Evolutionary conservation across 1,139 yeast genomes (phyloP).

Genomic region (Scheffersomyces titani): DNA sequence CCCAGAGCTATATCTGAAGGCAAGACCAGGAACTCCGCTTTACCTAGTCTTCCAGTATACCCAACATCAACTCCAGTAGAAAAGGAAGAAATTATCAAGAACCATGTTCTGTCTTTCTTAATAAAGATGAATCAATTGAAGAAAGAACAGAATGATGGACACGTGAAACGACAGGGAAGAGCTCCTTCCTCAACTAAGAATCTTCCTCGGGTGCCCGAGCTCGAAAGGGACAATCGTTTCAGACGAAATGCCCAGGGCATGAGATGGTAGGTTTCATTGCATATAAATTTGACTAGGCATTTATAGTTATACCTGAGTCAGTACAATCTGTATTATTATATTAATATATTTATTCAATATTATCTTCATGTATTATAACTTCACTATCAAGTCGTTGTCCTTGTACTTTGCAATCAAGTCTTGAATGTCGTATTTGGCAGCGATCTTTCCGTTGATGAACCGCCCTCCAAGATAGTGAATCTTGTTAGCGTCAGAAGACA

Average conservation of each 20-base stretch:
- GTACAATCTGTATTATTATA: background rate
- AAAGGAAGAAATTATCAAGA: background rate
- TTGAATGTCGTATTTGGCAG: constrained; percentile 69
- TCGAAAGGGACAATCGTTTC: constrained; percentile 2
- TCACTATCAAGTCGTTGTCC: constrained; percentile 41
- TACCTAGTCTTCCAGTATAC: background rate
- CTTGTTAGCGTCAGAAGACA: constrained; percentile 22
- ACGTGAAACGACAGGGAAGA: background rate
- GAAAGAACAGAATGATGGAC: background rate
- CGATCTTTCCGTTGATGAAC: constrained; percentile 67
- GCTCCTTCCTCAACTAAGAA: background rate
- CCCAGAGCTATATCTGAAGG: background rate
- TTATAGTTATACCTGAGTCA: too few relatives aligned
- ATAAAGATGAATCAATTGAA: background rate
- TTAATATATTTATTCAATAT: too few relatives aligned
- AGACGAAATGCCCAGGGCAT: background rate
- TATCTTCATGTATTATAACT: constrained; percentile 13
- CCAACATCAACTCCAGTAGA: background rate
- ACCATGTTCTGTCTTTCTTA: background rate
- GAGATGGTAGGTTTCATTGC: background rate
- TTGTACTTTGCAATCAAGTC: constrained; percentile 33
- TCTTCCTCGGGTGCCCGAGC: constrained; percentile 1
- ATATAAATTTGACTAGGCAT: background rate
- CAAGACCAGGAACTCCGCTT: background rate
- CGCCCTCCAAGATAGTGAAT: constrained; percentile 89